Conservation (phyloP, 495 filamentous ascomycete genomes). For the Hypoxylon lenormandii region DNA sequence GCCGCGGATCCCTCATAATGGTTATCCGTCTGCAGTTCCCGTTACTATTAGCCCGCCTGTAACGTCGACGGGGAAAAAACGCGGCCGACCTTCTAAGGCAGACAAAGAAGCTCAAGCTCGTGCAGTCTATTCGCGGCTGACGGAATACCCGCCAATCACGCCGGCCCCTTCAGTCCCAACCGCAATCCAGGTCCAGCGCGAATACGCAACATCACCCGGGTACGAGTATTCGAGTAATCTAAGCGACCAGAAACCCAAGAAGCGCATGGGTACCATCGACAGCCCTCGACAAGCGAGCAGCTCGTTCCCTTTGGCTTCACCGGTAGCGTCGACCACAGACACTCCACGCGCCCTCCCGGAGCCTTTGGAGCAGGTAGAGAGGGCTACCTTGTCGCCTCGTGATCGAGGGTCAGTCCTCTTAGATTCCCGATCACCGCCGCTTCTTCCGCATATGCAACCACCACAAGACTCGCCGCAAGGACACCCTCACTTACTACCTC, state of each 20-base stretch:
- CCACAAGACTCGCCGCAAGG: slow-evolving; percentile 40
- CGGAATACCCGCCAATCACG: slow-evolving; percentile 54
- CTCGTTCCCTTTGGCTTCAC: slow-evolving; percentile 43
- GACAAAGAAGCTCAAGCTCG: slow-evolving; percentile 53
- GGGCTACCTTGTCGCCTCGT: slow-evolving; percentile 46
- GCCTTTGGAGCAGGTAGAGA: slow-evolving; percentile 48
- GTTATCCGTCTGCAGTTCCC: slow-evolving; percentile 47
- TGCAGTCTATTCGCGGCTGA: slow-evolving; percentile 50
- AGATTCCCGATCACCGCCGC: slow-evolving; percentile 48
- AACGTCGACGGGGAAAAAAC: slow-evolving; percentile 49
- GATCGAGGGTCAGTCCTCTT: slow-evolving; percentile 39
- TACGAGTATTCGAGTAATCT: slow-evolving; percentile 48
- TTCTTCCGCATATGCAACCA: slow-evolving; percentile 41
- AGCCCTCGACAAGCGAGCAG: slow-evolving; percentile 44
- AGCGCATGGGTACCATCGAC: slow-evolving; percentile 45
- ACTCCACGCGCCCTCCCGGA: slow-evolving; percentile 50
- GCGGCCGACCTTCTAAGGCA: slow-evolving; percentile 53
- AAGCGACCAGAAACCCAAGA: slow-evolving; percentile 43
- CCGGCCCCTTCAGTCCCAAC: slow-evolving; percentile 53
- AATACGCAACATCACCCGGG: slow-evolving; percentile 48
- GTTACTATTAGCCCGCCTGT: slow-evolving; percentile 45
- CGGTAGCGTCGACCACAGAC: slow-evolving; percentile 44
- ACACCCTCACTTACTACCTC: slow-evolving; percentile 45
- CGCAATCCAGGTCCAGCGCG: slow-evolving; percentile 42
- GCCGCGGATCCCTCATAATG: slow-evolving; percentile 57